Conservation (phyloP, 2,329 filamentous ascomycete genomes). For the Chaetomiaceae sp. region DNA sequence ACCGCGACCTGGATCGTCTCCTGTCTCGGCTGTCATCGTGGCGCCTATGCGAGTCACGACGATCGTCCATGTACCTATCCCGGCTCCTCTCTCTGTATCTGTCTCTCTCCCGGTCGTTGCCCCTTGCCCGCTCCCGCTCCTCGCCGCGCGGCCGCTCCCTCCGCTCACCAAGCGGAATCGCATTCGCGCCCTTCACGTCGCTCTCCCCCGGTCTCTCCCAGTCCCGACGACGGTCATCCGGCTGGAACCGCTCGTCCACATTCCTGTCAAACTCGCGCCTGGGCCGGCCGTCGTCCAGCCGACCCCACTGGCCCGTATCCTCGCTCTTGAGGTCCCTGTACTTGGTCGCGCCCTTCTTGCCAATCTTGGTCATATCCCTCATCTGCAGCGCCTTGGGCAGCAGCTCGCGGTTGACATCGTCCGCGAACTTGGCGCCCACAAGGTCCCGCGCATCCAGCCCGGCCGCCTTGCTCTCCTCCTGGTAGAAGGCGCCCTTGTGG, state of each 20-base stretch:
- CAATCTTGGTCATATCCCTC: conserved; percentile 88
- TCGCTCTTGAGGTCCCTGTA: conserved; percentile 86
- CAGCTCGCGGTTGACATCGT: conserved; percentile 78
- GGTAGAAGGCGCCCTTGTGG: conserved; percentile 95
- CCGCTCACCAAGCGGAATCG: conserved; percentile 62
- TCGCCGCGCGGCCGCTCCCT: conserved; percentile 38
- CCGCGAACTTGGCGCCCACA: conserved; percentile 77
- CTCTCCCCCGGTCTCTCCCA: conserved; percentile 41
- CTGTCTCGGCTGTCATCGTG: conserved; percentile 33
- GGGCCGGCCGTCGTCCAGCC: conserved; percentile 49
- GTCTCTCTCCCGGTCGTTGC: conserved; percentile 34
- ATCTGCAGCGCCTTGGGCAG: conserved; percentile 90
- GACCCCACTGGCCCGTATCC: conserved; percentile 85
- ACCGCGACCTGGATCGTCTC: conserved; percentile 43
- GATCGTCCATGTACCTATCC: conserved; percentile 31
- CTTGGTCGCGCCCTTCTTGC: conserved; percentile 84
- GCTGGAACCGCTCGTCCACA: conserved; percentile 62
- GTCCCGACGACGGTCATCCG: conserved; percentile 45
- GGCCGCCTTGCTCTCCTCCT: conserved; percentile 70
- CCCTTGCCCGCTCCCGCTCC: conserved; percentile 34
- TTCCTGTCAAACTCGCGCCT: conserved; percentile 38
- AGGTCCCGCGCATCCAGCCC: conserved; percentile 77
- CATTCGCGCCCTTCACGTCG: conserved; percentile 62
- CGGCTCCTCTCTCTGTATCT: conserved; percentile 32
- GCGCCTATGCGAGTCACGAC: conserved; percentile 15